Conservation (phyloP, 2,329 filamentous ascomycete species). For the Xylariaceae sp. region DNA sequence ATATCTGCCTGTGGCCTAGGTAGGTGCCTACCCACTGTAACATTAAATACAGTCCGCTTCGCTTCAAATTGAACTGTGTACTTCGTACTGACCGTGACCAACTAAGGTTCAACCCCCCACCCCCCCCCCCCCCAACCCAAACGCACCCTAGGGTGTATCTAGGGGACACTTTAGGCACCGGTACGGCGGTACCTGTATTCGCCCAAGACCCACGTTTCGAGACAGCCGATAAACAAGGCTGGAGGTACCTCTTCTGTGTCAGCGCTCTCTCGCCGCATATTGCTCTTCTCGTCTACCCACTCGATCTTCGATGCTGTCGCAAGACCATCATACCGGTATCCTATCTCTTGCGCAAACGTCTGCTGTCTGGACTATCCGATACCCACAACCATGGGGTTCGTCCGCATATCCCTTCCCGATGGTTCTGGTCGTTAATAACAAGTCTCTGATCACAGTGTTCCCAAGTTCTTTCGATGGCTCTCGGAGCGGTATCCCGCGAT, state of each 20-base stretch:
- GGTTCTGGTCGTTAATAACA: conserved; percentile 23
- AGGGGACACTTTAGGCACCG: not conserved
- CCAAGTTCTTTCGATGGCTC: conserved; percentile 98
- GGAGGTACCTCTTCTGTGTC: not conserved
- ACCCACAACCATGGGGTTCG: conserved; percentile 27
- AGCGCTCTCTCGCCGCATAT: conserved; percentile 1
- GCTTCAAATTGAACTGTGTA: too few relatives aligned
- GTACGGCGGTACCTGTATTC: not conserved
- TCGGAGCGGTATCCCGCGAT: conserved; percentile 98
- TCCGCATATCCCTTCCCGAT: not conserved
- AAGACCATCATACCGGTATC: not conserved
- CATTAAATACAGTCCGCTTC: too few relatives aligned
- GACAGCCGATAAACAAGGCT: not conserved
- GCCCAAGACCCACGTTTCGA: not conserved
- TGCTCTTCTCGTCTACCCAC: not conserved
- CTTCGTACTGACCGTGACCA: too few relatives aligned
- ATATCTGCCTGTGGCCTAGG: too few relatives aligned
- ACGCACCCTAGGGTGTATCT: too few relatives aligned
- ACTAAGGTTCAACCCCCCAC: too few relatives aligned
- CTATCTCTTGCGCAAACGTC: conserved; percentile 1
- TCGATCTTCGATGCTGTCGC: not conserved
- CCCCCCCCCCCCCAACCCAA: too few relatives aligned
- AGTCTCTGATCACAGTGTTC: conserved; percentile 45
- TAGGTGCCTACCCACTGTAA: too few relatives aligned
- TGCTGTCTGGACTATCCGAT: not conserved